Evolutionary conservation across 1,284 basidiomycete species (phyloP), one percentile per base, ranked within the genome.

Genomic region (Moesziomyces parantarcticus): DNA sequence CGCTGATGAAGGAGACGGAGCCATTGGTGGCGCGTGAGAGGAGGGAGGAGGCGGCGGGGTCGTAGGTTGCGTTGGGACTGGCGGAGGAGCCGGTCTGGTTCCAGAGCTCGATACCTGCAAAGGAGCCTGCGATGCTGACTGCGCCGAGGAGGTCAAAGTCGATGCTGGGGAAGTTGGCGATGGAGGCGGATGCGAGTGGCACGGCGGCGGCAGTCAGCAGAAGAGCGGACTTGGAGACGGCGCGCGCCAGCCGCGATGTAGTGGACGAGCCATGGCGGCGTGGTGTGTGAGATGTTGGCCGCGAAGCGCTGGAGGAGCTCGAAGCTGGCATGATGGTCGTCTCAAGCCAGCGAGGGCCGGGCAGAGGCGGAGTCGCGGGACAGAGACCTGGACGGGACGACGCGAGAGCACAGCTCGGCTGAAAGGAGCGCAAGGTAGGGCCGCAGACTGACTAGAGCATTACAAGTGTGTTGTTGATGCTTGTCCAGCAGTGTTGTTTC

Each of bases 81-180:
- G 58, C 39, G 4, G 78, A 74, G 4, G 74, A 58, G 26, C 69
- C 61, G 5, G 75, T 54, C 51, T 76, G 74, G 18, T 71, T 75
- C 62, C 64, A 79, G 26, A 78, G 59, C 59, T 79, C 57, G 43
- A 82, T 64, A 11, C 74, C 78, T 25, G 76, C 67, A 62, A 82
- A 82, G 22, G 62, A 65, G 39, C 80, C 80, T 14, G 78, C 71
- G n/a, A 80, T 71, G 45, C 76, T 78, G 45, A 78, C 72, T 16
- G 68, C 61, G 29, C 79, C 80, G 14, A 82, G 73, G 22, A 76
- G 70, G 36, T 72, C 72, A 71, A 80, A 82, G 63, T 82, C 78
- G 63, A 82, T 78, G 50, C 60, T 64, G 13, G 79, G 78, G 25
- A 80, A 76, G 51, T 66, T 62, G 60, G 54, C 23, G 50, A 60